Evolutionary conservation across 371 early-diverging fungal genomes (phyloP), one percentile per base, ranked within the genome.

Genomic region (Mortierella sp.): DNA sequence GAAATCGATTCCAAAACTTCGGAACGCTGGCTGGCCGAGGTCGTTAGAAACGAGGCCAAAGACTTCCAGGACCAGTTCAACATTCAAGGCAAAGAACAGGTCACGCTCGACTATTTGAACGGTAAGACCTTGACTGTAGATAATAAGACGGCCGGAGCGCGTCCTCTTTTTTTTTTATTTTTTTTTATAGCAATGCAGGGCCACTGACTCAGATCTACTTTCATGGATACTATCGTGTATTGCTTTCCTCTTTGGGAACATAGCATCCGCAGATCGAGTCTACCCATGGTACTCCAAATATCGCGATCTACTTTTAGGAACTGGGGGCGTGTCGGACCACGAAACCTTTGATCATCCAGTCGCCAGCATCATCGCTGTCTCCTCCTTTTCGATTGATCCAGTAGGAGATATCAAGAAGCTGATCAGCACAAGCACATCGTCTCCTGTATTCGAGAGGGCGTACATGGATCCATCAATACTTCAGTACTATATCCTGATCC

Each of bases 311-410:
- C 83, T 94, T 61, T 84, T 94, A 19, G 84, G 86, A 37, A 80
- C 86, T 18, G 85, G 88, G 61, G 93, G 92, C 3, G 86, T 90
- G 9, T 87, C 93, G 0, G 97, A 97, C 66, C 95, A 97, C 68
- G 97, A 97, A 71, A 90, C 96, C 6, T 97, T 98, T 75, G 93
- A 95, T 63, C 97, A 97, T 72, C 98, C 98, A 2, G 92, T 97
- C 1, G 95, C 95, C 9, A 90, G 94, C 52, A 68, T 97, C 53
- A 84, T 94, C 56, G 95, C 91, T 11, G 90, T 92, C 15, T 93
- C 97, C 0, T 91, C 95, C 1, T 70, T 88, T 1, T 89, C 93
- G 50, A 84, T 90, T 0, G 94, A 97, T 69, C 96, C 96, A 0
- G 84, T 96, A 19, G 87, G 84, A 9, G 85, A 90, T 1, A 82